A percentile compares a stretch with the other conserved stretches of the same genome.
Conservation (phyloP, 441 rosid species). For the Macaranga tanarius region DNA sequence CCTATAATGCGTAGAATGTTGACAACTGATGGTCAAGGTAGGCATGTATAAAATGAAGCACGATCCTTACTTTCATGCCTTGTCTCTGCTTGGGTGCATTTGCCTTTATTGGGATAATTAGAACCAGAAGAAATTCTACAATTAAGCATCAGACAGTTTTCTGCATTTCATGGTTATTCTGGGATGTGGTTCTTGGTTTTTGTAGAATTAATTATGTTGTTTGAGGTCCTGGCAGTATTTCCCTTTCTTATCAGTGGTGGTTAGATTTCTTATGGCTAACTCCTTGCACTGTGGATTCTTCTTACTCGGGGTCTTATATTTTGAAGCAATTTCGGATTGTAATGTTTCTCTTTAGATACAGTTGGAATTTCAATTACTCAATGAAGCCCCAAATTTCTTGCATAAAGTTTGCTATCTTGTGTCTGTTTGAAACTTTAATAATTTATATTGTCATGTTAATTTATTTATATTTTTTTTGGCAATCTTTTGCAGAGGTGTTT, state of each 20-base stretch:
- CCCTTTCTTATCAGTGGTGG: not conserved
- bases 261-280: not conserved
- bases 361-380: not conserved
- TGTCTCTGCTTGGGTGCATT: not conserved
- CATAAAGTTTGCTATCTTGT: not conserved
- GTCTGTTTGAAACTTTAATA: not conserved
- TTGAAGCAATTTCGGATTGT: not conserved
- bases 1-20: slow-evolving; percentile 97
- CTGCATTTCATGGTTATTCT: not conserved
- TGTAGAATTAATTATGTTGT: not conserved
- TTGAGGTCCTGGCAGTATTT: not conserved
- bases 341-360: not conserved
- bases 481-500: slow-evolving; percentile 70
- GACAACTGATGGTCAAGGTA: slow-evolving; percentile 99
- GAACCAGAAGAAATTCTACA: not conserved
- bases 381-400: not conserved
- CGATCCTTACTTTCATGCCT: not conserved
- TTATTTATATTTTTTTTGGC: not conserved
- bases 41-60: slow-evolving; percentile 14
- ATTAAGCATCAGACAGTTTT: not conserved
- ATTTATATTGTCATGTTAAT: slow-evolving; percentile 10
- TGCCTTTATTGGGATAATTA: no score
- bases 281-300: not conserved
- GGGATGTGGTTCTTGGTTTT: not conserved
- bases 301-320: not conserved